Evolutionary conservation across 2,329 filamentous ascomycete species (phyloP).

Genomic region (Ampelomyces quisqualis): DNA sequence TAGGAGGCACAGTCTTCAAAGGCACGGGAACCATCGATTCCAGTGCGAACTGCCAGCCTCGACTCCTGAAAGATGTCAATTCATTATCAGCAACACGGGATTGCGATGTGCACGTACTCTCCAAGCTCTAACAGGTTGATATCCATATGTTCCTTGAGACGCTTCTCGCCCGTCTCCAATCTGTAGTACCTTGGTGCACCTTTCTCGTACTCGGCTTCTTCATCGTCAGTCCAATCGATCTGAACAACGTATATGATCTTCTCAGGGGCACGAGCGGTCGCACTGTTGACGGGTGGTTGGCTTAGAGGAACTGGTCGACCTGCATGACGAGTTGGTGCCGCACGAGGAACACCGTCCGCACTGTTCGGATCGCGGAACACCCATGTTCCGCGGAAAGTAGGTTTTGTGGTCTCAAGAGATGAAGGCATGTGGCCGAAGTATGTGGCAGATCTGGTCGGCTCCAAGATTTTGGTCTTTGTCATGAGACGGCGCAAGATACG

Average conservation of each 20-base stretch:
- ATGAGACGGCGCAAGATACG: constrained; percentile 26
- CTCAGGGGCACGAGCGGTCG: constrained; percentile 1
- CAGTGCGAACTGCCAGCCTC: constrained; percentile 34
- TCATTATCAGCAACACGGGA: constrained; percentile 23
- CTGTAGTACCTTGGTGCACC: constrained; percentile 23
- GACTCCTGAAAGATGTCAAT: constrained; percentile 20
- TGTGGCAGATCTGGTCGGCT: constrained; percentile 22
- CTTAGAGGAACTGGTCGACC: constrained; percentile 9
- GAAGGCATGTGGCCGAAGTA: constrained; percentile 21
- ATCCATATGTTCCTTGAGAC: constrained; percentile 29
- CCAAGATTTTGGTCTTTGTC: constrained; percentile 19
- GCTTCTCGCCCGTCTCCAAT: constrained; percentile 14
- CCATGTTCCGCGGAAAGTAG: constrained; percentile 32
- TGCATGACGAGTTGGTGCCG: constrained; percentile 10
- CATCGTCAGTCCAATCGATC: constrained; percentile 36
- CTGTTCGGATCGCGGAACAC: constrained; percentile 30
- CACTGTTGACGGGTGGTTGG: not conserved
- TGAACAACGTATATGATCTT: constrained; percentile 29
- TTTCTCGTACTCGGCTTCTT: constrained; percentile 35
- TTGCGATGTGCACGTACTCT: constrained; percentile 19
- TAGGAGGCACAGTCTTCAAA: constrained; percentile 20
- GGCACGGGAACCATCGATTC: constrained; percentile 26
- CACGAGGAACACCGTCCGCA: constrained; percentile 1
- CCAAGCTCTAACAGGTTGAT: constrained; percentile 38
- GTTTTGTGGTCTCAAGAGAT: constrained; percentile 19